Evolutionary conservation across 2,329 filamentous ascomycete genomes (phyloP).

Genomic region (Sarocladiaceae sp.): DNA sequence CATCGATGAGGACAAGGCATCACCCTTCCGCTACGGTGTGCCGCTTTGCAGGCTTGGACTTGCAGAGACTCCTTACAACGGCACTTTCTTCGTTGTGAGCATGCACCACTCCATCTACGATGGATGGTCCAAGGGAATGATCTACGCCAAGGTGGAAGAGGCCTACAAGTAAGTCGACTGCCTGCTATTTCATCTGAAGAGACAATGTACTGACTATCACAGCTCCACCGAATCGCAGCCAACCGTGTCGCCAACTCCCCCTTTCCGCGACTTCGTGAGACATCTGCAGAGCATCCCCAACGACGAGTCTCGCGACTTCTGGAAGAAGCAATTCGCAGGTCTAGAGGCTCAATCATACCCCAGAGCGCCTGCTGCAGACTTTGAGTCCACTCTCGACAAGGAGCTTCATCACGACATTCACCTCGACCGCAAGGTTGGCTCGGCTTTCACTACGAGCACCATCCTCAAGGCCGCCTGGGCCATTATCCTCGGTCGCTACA

Average conservation of each 20-base stretch:
- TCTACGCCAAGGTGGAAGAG: conserved; percentile 9
- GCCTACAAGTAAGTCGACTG: too few relatives aligned
- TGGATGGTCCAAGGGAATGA: conserved; percentile 17
- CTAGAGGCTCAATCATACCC: conserved; percentile 12
- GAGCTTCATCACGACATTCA: too few relatives aligned
- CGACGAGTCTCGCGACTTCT: conserved; percentile 11
- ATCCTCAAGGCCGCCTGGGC: conserved; percentile 23
- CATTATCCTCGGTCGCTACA: conserved; percentile 15
- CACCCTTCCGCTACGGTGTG: too few relatives aligned
- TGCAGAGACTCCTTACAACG: too few relatives aligned
- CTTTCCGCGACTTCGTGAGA: conserved; percentile 10
- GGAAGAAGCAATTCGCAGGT: conserved; percentile 12
- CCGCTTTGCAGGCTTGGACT: too few relatives aligned
- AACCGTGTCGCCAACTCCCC: background rate
- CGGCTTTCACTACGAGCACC: conserved; percentile 14
- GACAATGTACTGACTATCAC: too few relatives aligned
- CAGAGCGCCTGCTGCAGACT: conserved; percentile 2
- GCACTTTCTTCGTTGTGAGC: conserved; percentile 17
- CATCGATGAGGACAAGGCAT: conserved; percentile 9
- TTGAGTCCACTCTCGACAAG: too few relatives aligned
- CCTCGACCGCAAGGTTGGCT: background rate
- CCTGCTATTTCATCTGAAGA: too few relatives aligned
- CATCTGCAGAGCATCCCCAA: conserved; percentile 7
- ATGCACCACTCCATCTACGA: conserved; percentile 22
- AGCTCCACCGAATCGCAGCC: too few relatives aligned